Conservation (phyloP, 2,329 filamentous ascomycete genomes). For the Pseudogymnoascus sp. region DNA sequence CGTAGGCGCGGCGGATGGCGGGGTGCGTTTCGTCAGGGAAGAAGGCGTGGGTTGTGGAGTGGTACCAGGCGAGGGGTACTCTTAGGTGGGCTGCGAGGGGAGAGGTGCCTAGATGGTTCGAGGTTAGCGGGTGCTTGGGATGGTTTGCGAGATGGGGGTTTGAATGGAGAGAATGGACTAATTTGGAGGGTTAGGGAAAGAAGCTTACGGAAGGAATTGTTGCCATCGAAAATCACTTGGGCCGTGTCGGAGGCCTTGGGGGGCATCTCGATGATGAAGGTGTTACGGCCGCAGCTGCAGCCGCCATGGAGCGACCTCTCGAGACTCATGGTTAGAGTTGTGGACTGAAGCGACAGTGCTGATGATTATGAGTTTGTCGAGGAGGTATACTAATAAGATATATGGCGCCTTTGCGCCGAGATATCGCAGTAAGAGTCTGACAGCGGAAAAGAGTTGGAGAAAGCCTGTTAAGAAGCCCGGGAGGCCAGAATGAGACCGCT, state of each 20-base stretch:
- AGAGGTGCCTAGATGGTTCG: conserved; percentile 53
- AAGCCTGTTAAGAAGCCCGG: neutral
- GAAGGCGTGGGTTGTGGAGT: conserved; percentile 66
- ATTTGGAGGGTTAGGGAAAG: conserved; percentile 44
- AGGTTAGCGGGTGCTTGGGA: conserved; percentile 11
- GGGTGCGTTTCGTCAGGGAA: conserved; percentile 70
- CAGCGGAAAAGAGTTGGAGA: neutral
- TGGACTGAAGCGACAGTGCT: neutral
- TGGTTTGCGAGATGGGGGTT: conserved; percentile 8
- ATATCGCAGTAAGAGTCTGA: neutral
- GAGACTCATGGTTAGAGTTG: conserved; percentile 38
- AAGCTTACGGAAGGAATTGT: conserved; percentile 57
- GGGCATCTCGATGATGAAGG: conserved; percentile 70
- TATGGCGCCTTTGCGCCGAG: neutral
- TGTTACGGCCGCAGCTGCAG: conserved; percentile 81
- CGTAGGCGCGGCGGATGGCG: conserved; percentile 62
- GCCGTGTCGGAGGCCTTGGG: conserved; percentile 48
- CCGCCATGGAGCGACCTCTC: conserved; percentile 60
- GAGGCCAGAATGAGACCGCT: neutral
- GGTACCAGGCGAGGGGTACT: conserved; percentile 75
- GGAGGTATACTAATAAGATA: neutral
- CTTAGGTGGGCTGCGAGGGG: conserved; percentile 77
- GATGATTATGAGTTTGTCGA: neutral
- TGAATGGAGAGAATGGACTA: conserved; percentile 43
- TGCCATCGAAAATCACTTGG: conserved; percentile 58